A percentile compares a stretch with the other conserved stretches of the same genome.
These are phyloP conservation scores for Venturia nashicola DNA, from an alignment of 2,329 filamentous ascomycete genomes.

Conservation along the genomic window DNA sequence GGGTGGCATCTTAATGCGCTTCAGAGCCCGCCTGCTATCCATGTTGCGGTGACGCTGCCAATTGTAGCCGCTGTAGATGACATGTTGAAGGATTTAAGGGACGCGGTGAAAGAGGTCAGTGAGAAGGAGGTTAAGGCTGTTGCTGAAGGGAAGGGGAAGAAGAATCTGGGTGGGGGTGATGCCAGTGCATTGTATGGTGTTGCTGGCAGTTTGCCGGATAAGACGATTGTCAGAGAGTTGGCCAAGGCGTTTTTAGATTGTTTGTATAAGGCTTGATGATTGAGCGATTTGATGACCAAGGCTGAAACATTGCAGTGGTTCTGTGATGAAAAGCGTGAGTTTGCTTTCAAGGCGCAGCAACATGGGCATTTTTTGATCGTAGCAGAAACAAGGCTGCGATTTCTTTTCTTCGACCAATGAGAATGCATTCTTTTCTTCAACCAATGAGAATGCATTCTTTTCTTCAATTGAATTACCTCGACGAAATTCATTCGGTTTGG, in stretches of 20 bases:
- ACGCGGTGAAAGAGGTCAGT: slow-evolving; percentile 54
- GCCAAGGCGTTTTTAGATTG: slow-evolving; percentile 87
- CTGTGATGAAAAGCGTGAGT: too few relatives aligned
- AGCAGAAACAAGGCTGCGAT: too few relatives aligned
- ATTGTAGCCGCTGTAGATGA: slow-evolving; percentile 71
- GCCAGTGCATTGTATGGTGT: slow-evolving; percentile 88
- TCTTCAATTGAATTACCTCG: too few relatives aligned
- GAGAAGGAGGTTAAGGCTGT: slow-evolving; percentile 67
- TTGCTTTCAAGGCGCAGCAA: too few relatives aligned
- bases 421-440: too few relatives aligned
- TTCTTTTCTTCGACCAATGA: too few relatives aligned
- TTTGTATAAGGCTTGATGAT: slow-evolving; percentile 67
- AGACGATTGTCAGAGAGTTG: slow-evolving; percentile 83
- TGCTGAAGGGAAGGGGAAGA: slow-evolving; percentile 52
- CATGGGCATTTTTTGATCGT: too few relatives aligned
- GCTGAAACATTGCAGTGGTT: background rate
- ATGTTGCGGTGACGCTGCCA: slow-evolving; percentile 85
- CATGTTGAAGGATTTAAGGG: slow-evolving; percentile 57
- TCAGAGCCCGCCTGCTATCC: slow-evolving; percentile 82
- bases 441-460: too few relatives aligned
- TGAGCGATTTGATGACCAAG: background rate
- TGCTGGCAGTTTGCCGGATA: slow-evolving; percentile 87
- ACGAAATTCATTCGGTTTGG: background rate
- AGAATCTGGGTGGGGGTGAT: slow-evolving; percentile 54
- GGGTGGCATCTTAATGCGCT: slow-evolving; percentile 96